Base-by-base conservation (phyloP, 2,329 filamentous ascomycete genomes). In the Fusarium cyanostomum region DNA sequence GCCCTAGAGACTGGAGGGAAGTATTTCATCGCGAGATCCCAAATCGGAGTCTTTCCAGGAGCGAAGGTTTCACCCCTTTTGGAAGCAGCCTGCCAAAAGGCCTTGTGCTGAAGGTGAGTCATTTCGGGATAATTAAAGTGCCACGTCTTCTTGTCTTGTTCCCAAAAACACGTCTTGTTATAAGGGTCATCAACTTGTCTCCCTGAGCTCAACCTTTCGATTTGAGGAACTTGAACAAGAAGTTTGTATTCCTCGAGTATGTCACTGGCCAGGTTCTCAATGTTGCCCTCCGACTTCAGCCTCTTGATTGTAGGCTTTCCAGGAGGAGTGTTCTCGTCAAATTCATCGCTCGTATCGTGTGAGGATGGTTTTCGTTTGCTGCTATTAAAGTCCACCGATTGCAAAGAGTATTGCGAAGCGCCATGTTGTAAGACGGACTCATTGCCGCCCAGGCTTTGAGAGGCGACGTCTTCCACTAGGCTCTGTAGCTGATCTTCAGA, bases 121-220 rank as follows among this genome's bases (percentile, higher is more conserved):
- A 89, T 88, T 61, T 86, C 83, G 0, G 87, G 87, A 65, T 89
- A 89, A 46, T 84, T 72, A 5, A 87, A 77, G 62, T 89, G 87
- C 81, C 86, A 87, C 1, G 84, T 87, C 16, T 71, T 76, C 52
- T 77, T 77, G 64, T 88, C 82, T 39, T 79, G 77, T 42, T 82
- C 80, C 87, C 87, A 89, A 67, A 84, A 89, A 1, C 79, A 79
- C 7, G 77, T 79, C 62, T 88, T 87, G 64, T 81, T 78, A 11
- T 87, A 80, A 5, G 84, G 82, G 16, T 79, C 76, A 65, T 89
- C 85, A 35, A 88, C 85, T 63, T 85, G 83, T 21, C 86, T 81
- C n/a, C 79, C 80, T 0, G 84, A 85, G 27, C 80, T 77, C 16
- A 79, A 78, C 50, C 79, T 80, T 45, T 73, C 73, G 44, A 86